Percentiles rank a stretch among this genome's conserved stretches.
phyloP scores from a whole-genome alignment of 148 eudicot genomes.

The Fallopia convolvulus region DNA sequence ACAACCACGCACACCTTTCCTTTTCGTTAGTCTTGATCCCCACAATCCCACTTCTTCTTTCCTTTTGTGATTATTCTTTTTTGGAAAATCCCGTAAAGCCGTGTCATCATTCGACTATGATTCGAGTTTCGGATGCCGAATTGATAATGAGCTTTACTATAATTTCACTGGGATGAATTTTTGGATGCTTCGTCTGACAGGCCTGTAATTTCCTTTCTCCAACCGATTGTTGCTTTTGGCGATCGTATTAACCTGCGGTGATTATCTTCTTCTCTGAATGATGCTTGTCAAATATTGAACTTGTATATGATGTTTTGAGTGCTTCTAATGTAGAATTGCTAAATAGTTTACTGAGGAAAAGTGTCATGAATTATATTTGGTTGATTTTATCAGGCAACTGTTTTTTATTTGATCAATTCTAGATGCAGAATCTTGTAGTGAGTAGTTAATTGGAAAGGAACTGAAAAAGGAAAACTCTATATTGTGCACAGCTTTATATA shows the following conservation, averaged over 20 bases:
- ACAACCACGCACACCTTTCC: neutral
- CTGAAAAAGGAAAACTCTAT: neutral
- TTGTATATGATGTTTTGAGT: neutral
- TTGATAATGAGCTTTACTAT: neutral
- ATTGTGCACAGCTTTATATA: neutral
- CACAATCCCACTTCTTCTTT: neutral
- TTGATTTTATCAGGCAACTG: neutral
- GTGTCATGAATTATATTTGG: neutral
- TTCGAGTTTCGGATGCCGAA: neutral
- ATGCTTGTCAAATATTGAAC: neutral
- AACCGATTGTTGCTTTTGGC: neutral
- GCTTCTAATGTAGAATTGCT: neutral
- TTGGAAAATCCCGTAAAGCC: neutral
- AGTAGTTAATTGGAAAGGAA: constrained; percentile 1
- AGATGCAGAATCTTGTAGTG: neutral
- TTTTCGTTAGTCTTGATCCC: neutral
- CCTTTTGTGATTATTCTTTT: neutral
- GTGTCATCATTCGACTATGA: neutral
- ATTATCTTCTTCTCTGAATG: neutral
- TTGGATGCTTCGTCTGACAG: neutral
- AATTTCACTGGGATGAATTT: neutral
- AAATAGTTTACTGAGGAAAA: neutral
- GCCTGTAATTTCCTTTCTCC: neutral
- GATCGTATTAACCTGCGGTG: neutral
- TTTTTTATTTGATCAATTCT: neutral